These are phyloP conservation scores for Periconia macrospinosa DNA, from an alignment of 2,329 filamentous ascomycete genomes.

Conservation along the genomic window DNA sequence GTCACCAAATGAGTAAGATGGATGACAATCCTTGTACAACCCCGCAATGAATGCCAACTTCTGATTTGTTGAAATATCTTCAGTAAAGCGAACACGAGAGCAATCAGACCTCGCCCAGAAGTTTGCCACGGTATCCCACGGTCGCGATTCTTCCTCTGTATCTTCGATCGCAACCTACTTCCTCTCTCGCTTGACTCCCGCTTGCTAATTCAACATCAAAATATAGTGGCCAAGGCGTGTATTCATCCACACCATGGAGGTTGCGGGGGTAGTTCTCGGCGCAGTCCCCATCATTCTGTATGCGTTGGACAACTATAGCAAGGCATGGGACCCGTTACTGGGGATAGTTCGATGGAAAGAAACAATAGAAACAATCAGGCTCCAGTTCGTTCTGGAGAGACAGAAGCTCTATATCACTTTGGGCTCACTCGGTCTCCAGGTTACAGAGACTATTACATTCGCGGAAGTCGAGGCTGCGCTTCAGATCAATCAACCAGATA, in stretches of 20 bases:
- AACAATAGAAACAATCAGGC: constrained; percentile 1
- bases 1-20: too few relatives aligned
- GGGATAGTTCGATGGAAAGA: background rate
- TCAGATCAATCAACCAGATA: background rate
- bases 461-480: constrained; percentile 2
- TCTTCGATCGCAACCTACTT: too few relatives aligned
- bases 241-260: constrained; percentile 4
- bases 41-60: too few relatives aligned
- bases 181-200: too few relatives aligned
- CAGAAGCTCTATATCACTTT: constrained; percentile 7
- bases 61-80: too few relatives aligned
- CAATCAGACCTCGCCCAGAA: too few relatives aligned
- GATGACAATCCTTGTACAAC: too few relatives aligned
- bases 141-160: too few relatives aligned
- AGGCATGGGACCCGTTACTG: constrained; percentile 1
- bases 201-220: too few relatives aligned
- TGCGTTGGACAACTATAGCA: constrained; percentile 6
- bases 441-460: background rate
- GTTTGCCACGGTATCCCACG: too few relatives aligned
- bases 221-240: too few relatives aligned
- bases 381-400: constrained; percentile 4
- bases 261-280: constrained; percentile 7
- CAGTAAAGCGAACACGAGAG: too few relatives aligned
- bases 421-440: background rate
- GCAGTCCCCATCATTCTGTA: constrained; percentile 3